Evolutionary conservation across 805 yeast genomes (phyloP).

Genomic region (Candida ipomoeae): DNA sequence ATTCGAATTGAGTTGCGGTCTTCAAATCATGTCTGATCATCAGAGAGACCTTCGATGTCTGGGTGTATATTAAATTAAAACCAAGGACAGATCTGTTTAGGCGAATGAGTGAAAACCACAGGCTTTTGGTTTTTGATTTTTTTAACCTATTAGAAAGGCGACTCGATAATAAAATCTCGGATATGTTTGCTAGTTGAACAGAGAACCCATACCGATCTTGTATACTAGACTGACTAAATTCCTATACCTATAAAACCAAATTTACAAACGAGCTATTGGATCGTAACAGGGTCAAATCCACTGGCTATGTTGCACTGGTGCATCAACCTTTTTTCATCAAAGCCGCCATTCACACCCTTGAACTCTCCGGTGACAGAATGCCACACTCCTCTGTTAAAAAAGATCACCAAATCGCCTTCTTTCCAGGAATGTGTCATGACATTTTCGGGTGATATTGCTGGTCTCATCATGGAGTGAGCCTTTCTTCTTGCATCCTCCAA

Average conservation of each 20-base stretch:
- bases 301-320: conserved; percentile 92
- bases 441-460: conserved; percentile 69
- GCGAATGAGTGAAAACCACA: no score
- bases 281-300: conserved; percentile 56
- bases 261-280: background rate
- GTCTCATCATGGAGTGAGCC: conserved; percentile 75
- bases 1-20: no score
- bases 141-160: no score
- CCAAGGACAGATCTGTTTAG: no score
- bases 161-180: background rate
- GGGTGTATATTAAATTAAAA: background rate
- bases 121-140: no score
- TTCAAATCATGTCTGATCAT: no score
- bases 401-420: conserved; percentile 80
- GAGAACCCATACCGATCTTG: background rate
- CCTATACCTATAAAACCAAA: background rate
- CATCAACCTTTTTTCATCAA: conserved; percentile 78
- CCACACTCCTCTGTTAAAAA: conserved; percentile 87
- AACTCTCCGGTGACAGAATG: conserved; percentile 91
- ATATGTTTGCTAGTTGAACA: background rate
- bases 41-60: background rate
- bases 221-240: background rate
- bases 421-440: conserved; percentile 82
- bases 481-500: conserved; percentile 71
- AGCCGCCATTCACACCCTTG: conserved; percentile 41